Base-by-base conservation (phyloP, 352 stramenopile genomes). In the Globisporangium radiosum region DNA sequence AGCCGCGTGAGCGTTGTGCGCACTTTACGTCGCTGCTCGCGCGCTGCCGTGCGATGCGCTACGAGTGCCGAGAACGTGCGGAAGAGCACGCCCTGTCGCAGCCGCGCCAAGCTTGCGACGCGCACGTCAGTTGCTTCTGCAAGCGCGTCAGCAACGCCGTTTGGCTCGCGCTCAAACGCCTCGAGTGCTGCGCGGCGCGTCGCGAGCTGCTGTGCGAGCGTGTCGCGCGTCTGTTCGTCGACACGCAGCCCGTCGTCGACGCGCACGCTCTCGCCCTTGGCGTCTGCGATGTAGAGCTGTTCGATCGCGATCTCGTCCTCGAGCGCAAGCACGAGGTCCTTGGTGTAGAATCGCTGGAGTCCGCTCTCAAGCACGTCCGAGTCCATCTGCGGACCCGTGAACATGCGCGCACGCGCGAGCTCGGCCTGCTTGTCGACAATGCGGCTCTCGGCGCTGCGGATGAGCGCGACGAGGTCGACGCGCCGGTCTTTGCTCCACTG, bases 271-370 rank as follows among this genome's bases (percentile, higher is more conserved):
- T 92, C 81, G 8, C 74, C 60, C 50, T 94, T 94, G 5, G 78
- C 76, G 45, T 94, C 81, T 3, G 86, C 55, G 49, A 94, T 94
- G 59, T 92, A 94, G n/a, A 90, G 69, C 57, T 90, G 76, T 43
- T 94, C 84, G 40, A 94, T 92, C 55, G 87, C 80, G 17, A 94
- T 77, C 57, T 94, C 84, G 63, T 94, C 84, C 58, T 90, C 80
- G 11, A 94, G 66, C 0, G 81, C 75, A 1, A 87, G 57, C 1
- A 94, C 65, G 9, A 94, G 59, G 25, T 91, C 76, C 56, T 88
- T 88, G 0, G 81, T 94, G 60, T 83, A 81, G 62, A 94, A 94
- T 1, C 78, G 66, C 47, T 94, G 81, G 0, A 87, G 60, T 1
- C 82, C 81, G 47, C 83, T 83, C 61, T 87, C 75, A 11, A 92